Base-by-base conservation (phyloP, 139 green algal species). In the Dunaliella primolecta region DNA sequence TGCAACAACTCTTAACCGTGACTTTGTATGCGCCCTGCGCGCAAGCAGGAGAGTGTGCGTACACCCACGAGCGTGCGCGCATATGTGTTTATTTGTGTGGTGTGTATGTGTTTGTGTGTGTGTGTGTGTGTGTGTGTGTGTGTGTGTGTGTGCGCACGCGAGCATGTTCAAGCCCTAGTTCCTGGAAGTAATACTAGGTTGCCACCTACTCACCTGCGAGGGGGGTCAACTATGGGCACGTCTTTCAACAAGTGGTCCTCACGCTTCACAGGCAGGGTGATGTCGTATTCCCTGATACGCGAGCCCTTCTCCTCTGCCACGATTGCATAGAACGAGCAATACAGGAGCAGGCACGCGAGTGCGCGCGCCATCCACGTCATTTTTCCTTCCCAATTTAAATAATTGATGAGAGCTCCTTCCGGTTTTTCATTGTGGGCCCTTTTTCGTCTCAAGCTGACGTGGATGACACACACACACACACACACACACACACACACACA, bases 141-240 rank as follows among this genome's bases (percentile, higher is more conserved):
- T 35, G 21, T 32, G 71, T 32, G 71, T 32, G 15, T 7, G n/a
- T n/a, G n/a, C n/a, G n/a, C n/a, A n/a, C n/a, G n/a, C n/a, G n/a
- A n/a, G n/a, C n/a, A n/a, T n/a, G n/a, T n/a, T n/a, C n/a, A n/a
- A n/a, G n/a, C n/a, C n/a, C n/a, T n/a, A n/a, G n/a, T n/a, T n/a
- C n/a, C n/a, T n/a, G n/a, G n/a, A n/a, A n/a, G n/a, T n/a, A n/a
- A n/a, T n/a, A n/a, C n/a, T n/a, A n/a, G n/a, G n/a, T n/a, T n/a
- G n/a, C n/a, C n/a, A n/a, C n/a, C n/a, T n/a, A n/a, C n/a, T 11
- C 30, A 80, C 75, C 75, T 80, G n/a, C 33, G 31, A 24, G 78
- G 78, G 27, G 78, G 78, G 21, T 82, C 36, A 20, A 82, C 78
- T 1, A 82, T 70, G 20, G 78, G 78, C 32, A 82, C 78, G 21